Evolutionary conservation across 139 green algal genomes (phyloP).

Genomic region (Chlorella vulgaris): DNA sequence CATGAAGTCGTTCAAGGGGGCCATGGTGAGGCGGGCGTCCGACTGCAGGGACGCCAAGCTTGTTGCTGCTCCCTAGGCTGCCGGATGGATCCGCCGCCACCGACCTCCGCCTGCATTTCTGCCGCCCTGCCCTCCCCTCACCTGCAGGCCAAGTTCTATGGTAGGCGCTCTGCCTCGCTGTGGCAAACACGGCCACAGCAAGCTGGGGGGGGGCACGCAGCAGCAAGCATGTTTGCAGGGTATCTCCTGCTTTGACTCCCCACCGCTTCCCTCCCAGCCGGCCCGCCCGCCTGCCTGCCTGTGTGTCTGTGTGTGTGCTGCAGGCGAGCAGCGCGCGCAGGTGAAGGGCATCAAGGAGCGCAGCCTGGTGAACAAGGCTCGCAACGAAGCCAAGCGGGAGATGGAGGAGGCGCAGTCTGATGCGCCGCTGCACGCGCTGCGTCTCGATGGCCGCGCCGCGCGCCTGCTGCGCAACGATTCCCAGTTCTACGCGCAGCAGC

Average conservation of each 20-base stretch:
- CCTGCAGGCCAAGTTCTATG: constrained; percentile 15
- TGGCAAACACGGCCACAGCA: too few species aligned
- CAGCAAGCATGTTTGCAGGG: background rate
- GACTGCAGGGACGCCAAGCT: too few species aligned
- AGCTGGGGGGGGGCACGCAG: too few species aligned
- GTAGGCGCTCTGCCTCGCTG: too few species aligned
- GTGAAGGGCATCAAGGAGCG: constrained; percentile 39
- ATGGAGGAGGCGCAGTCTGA: constrained; percentile 42
- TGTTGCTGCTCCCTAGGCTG: too few species aligned
- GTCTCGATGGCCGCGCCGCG: constrained; percentile 61
- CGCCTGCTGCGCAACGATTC: constrained; percentile 57
- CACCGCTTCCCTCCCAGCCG: background rate
- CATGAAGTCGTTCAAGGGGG: background rate
- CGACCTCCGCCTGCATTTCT: background rate
- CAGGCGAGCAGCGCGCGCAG: constrained; percentile 21
- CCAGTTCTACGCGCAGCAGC: constrained; percentile 55
- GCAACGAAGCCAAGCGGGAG: constrained; percentile 23
- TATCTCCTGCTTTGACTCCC: background rate
- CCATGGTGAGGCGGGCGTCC: background rate
- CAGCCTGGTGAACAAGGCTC: constrained; percentile 30
- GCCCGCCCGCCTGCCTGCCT: too few species aligned
- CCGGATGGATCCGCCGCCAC: too few species aligned
- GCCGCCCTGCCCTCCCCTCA: background rate
- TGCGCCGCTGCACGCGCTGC: constrained; percentile 67
- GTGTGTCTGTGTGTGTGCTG: background rate